Evolutionary conservation across 2,329 filamentous ascomycete species (phyloP).

Genomic region (Cladobotryum protrusum): DNA sequence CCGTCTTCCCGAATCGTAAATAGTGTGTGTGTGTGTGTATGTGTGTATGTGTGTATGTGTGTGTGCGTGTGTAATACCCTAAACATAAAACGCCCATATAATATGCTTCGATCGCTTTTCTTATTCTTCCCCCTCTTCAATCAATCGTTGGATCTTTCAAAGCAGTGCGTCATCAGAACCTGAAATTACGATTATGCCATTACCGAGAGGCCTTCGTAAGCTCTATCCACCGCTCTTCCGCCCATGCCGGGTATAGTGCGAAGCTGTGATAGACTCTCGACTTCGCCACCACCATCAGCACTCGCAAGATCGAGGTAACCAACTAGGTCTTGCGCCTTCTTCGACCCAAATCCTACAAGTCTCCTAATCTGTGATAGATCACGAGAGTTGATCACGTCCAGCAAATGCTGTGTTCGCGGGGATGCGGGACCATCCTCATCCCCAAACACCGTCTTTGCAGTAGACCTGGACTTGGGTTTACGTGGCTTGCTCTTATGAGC

Average conservation of each 20-base stretch:
- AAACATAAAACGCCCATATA: neutral
- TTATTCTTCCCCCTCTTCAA: neutral
- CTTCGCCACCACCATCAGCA: slow-evolving; percentile 34
- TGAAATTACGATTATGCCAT: slow-evolving; percentile 7
- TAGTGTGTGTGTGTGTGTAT: no score
- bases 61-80: neutral
- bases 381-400: slow-evolving; percentile 68
- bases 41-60: no score
- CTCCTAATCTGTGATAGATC: slow-evolving; percentile 59
- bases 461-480: slow-evolving; percentile 26
- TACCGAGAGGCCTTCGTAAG: slow-evolving; percentile 41
- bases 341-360: slow-evolving; percentile 64
- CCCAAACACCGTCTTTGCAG: slow-evolving; percentile 18
- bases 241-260: slow-evolving; percentile 52
- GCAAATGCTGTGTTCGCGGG: slow-evolving; percentile 55
- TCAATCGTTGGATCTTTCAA: neutral
- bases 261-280: slow-evolving; percentile 47
- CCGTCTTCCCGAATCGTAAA: neutral
- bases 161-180: neutral
- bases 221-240: slow-evolving; percentile 49
- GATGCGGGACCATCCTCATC: slow-evolving; percentile 37
- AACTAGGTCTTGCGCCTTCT: slow-evolving; percentile 59
- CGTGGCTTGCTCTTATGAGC: slow-evolving; percentile 23
- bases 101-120: neutral
- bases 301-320: slow-evolving; percentile 44